Conservation (phyloP, 2,329 filamentous ascomycete genomes). For the Boeremia lycopersici region DNA sequence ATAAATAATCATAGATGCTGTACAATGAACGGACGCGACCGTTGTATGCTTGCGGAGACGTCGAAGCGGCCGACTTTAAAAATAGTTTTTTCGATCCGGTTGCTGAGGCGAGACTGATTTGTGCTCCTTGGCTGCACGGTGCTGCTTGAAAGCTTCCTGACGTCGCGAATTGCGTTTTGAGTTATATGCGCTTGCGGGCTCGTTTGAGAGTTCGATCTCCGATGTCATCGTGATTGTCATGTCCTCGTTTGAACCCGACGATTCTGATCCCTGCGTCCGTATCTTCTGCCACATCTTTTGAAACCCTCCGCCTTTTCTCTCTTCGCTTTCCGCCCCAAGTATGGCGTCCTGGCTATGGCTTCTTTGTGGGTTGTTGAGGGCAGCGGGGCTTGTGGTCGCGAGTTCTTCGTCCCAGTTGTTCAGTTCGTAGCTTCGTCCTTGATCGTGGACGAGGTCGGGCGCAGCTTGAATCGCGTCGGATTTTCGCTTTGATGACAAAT, state of each 20-base stretch:
- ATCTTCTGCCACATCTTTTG: conserved; percentile 23
- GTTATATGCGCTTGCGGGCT: conserved; percentile 9
- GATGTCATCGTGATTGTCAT: conserved; percentile 30
- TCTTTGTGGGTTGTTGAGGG: background rate
- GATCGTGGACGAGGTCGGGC: conserved; percentile 21
- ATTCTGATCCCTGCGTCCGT: background rate
- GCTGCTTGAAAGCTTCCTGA: background rate
- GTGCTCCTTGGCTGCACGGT: conserved; percentile 4
- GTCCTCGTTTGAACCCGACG: conserved; percentile 5
- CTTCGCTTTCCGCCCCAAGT: background rate
- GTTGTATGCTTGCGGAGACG: background rate
- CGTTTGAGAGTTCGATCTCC: conserved; percentile 24
- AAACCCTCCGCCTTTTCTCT: background rate
- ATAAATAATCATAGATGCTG: conserved; percentile 1
- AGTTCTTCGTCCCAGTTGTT: conserved; percentile 29
- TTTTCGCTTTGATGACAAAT: conserved; percentile 18
- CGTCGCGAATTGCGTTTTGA: conserved; percentile 3
- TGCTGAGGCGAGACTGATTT: background rate
- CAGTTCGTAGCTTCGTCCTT: conserved; percentile 30
- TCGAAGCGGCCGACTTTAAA: background rate
- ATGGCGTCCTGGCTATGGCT: conserved; percentile 21
- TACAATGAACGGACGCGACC: background rate
- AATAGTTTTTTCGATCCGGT: background rate
- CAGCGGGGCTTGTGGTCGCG: background rate
- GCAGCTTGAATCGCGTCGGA: conserved; percentile 18